Conservation (phyloP, 257 asterid species). For the Rubia yunnanensis region DNA sequence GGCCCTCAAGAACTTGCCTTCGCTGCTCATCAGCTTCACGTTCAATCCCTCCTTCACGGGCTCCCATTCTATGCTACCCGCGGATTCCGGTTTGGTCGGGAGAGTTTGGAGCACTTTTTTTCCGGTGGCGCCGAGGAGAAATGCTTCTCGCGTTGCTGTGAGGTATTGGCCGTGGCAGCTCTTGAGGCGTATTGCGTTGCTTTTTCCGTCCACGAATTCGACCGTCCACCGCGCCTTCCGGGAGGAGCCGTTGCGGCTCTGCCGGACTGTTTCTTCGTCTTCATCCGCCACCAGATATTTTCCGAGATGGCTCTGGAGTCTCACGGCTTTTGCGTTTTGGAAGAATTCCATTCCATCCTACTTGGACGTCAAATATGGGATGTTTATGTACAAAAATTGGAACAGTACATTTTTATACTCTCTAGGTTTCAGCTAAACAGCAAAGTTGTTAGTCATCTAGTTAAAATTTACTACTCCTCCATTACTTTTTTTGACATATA, state of each 20-base stretch:
- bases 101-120: conserved; percentile 47
- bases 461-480: too few species aligned
- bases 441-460: too few species aligned
- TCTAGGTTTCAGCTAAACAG: too few species aligned
- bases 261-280: conserved; percentile 32
- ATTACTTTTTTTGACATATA: too few species aligned
- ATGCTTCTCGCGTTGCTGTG: conserved; percentile 50
- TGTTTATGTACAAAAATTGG: too few species aligned
- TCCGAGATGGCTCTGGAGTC: conserved; percentile 29
- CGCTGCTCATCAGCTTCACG: conserved; percentile 50
- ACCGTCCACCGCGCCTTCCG: conserved; percentile 45
- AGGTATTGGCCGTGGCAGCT: conserved; percentile 66
- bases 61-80: conserved; percentile 44
- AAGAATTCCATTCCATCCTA: conserved; percentile 28
- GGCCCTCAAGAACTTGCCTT: conserved; percentile 63
- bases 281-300: conserved; percentile 33
- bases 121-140: conserved; percentile 71
- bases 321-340: conserved; percentile 22
- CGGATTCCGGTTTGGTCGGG: conserved; percentile 23
- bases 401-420: too few species aligned
- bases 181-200: conserved; percentile 40
- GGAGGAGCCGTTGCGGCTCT: conserved; percentile 28
- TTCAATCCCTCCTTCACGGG: conserved; percentile 54
- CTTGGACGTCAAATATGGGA: background rate
- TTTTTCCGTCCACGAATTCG: conserved; percentile 45